These are phyloP conservation scores for Naganishia cerealis DNA, from an alignment of 1,284 basidiomycete genomes.

Conservation along the genomic window DNA sequence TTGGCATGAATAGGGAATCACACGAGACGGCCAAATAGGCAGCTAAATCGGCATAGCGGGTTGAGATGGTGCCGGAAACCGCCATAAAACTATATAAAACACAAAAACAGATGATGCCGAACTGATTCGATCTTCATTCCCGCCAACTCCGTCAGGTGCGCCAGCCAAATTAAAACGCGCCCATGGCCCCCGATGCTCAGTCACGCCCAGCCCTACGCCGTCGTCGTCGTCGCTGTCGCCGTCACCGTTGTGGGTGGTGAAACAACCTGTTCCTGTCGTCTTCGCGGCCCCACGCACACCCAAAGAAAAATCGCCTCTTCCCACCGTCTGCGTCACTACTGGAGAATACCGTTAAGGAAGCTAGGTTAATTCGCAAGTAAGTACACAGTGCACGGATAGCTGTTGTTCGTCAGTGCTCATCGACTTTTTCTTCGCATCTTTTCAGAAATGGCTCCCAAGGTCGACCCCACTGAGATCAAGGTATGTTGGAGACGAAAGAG, in stretches of 20 bases:
- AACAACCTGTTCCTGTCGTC: not conserved
- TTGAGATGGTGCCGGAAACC: too few species aligned
- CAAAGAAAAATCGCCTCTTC: not conserved
- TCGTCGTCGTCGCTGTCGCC: slow-evolving; percentile 1
- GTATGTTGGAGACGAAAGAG: slow-evolving; percentile 39
- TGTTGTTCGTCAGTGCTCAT: not conserved
- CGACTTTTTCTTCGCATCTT: not conserved
- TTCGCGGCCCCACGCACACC: not conserved
- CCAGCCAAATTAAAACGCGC: not conserved
- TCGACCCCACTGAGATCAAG: slow-evolving; percentile 56
- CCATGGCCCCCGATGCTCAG: not conserved
- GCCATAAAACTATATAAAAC: not conserved
- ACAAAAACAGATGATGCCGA: not conserved
- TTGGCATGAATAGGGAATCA: not conserved
- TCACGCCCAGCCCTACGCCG: not conserved
- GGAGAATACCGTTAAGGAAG: slow-evolving; percentile 6
- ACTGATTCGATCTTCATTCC: not conserved
- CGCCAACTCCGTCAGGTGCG: not conserved
- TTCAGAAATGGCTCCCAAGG: slow-evolving; percentile 52
- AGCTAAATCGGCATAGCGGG: too few species aligned
- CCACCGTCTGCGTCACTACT: slow-evolving; percentile 3
- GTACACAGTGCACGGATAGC: not conserved
- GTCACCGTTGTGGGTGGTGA: slow-evolving; percentile 1
- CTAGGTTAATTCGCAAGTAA: slow-evolving; percentile 18
- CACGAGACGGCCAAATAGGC: too few species aligned